Conservation (phyloP, 2,329 filamentous ascomycete genomes). For the Alternaria gaisen region DNA sequence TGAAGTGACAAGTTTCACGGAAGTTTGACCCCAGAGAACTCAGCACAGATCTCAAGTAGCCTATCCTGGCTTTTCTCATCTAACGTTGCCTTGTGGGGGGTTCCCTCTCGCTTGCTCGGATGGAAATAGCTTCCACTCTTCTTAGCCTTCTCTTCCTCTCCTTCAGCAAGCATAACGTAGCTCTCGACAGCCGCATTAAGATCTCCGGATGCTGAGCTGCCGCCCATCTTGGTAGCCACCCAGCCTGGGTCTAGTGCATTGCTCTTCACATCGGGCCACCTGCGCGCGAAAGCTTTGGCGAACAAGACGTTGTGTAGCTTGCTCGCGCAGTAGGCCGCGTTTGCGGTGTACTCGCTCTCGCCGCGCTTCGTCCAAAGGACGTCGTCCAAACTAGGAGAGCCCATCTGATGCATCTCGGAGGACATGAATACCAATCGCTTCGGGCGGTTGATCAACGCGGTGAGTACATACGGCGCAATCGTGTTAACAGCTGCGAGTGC, state of each 20-base stretch:
- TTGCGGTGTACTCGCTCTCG: constrained; percentile 46
- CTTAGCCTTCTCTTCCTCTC: constrained; percentile 39
- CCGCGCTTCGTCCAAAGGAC: constrained; percentile 51
- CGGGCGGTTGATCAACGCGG: constrained; percentile 60
- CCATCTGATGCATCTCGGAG: constrained; percentile 61
- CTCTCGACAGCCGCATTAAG: constrained; percentile 59
- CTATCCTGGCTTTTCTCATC: constrained; percentile 57
- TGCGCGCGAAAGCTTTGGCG: constrained; percentile 62
- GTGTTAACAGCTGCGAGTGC: constrained; percentile 65
- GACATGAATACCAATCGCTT: constrained; percentile 63
- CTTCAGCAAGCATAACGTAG: constrained; percentile 60
- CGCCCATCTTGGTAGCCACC: constrained; percentile 66
- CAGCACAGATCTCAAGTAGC: constrained; percentile 52
- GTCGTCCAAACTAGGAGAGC: constrained; percentile 55
- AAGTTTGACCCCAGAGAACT: constrained; percentile 38
- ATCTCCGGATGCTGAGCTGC: constrained; percentile 56
- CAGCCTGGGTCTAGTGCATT: constrained; percentile 63
- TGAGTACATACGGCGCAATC: constrained; percentile 66
- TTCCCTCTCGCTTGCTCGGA: constrained; percentile 39
- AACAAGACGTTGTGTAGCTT: constrained; percentile 67
- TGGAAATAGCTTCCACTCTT: constrained; percentile 54
- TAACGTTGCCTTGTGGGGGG: constrained; percentile 38
- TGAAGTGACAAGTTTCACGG: too few species aligned
- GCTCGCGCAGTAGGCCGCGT: constrained; percentile 61
- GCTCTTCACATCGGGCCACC: constrained; percentile 56